phyloP scores from a whole-genome alignment of 2,329 filamentous ascomycete genomes.

The Paecilomyces dactylethromorphus region DNA sequence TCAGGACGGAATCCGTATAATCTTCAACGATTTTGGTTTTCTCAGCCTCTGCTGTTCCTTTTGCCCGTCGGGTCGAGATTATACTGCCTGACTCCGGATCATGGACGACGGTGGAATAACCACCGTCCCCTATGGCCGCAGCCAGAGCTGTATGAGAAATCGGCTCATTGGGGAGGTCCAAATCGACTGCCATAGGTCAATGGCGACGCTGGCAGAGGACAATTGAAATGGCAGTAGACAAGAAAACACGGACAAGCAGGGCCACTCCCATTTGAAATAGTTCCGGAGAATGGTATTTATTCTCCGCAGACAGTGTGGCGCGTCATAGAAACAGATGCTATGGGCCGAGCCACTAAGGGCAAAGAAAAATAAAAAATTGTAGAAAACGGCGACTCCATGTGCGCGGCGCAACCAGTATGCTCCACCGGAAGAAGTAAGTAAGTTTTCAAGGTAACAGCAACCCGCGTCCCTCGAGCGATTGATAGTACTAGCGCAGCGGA shows the following conservation, averaged over 20 bases:
- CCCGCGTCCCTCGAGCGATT: background rate
- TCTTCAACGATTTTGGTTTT: conserved; percentile 11
- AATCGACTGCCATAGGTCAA: background rate
- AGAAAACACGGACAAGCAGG: background rate
- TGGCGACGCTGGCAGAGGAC: background rate
- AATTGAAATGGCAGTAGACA: background rate
- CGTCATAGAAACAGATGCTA: background rate
- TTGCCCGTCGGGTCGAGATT: conserved; percentile 5
- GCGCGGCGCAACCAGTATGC: background rate
- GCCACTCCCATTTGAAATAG: background rate
- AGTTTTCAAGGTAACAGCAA: background rate
- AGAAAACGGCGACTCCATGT: background rate
- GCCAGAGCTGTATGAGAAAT: background rate
- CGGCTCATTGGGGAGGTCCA: background rate
- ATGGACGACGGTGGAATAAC: conserved; percentile 5
- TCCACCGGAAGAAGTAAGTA: background rate
- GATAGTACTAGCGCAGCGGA: background rate
- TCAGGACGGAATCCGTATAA: conserved; percentile 15
- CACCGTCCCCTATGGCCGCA: conserved; percentile 10
- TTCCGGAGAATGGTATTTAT: background rate
- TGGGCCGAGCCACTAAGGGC: background rate
- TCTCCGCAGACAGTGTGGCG: background rate
- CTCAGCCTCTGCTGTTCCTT: conserved; percentile 8
- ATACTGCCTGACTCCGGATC: conserved; percentile 9
- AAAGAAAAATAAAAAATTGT: background rate